Evolutionary conservation across 257 asterid genomes (phyloP).

Genomic region (Nicotiana sylvestris): DNA sequence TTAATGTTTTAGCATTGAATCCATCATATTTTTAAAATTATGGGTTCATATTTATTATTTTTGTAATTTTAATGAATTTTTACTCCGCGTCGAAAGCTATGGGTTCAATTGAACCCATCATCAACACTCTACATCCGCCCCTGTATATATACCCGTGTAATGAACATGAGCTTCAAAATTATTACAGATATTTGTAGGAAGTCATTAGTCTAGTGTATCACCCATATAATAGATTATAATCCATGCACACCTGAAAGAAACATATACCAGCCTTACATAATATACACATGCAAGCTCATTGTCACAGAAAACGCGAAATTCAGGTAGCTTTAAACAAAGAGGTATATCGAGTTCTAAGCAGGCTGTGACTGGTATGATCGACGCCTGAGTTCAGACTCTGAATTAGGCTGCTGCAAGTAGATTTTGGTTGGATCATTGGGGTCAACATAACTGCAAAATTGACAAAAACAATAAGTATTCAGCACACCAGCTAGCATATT

Average conservation of each 20-base stretch:
- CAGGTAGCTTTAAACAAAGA: background rate
- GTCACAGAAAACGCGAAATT: background rate
- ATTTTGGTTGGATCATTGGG: slow-evolving; percentile 92
- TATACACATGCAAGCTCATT: background rate
- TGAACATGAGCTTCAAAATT: too few species aligned
- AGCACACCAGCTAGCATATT: background rate
- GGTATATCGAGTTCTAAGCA: slow-evolving; percentile 22
- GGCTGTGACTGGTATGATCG: slow-evolving; percentile 53
- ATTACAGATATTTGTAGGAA: too few species aligned
- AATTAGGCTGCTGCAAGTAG: slow-evolving; percentile 90
- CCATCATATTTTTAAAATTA: too few species aligned
- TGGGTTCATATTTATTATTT: too few species aligned
- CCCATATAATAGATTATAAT: too few species aligned
- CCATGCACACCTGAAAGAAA: background rate
- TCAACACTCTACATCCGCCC: too few species aligned
- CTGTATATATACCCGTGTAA: too few species aligned
- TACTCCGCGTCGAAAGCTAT: too few species aligned
- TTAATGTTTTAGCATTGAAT: too few species aligned
- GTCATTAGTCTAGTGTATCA: too few species aligned
- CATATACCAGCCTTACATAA: background rate
- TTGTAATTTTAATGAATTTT: too few species aligned
- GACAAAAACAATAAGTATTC: background rate
- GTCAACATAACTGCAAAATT: slow-evolving; percentile 74
- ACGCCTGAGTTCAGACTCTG: slow-evolving; percentile 83
- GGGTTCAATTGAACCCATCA: too few species aligned